phyloP scores from a whole-genome alignment of 1,284 basidiomycete genomes.

The Ceratobasidium sp. region DNA sequence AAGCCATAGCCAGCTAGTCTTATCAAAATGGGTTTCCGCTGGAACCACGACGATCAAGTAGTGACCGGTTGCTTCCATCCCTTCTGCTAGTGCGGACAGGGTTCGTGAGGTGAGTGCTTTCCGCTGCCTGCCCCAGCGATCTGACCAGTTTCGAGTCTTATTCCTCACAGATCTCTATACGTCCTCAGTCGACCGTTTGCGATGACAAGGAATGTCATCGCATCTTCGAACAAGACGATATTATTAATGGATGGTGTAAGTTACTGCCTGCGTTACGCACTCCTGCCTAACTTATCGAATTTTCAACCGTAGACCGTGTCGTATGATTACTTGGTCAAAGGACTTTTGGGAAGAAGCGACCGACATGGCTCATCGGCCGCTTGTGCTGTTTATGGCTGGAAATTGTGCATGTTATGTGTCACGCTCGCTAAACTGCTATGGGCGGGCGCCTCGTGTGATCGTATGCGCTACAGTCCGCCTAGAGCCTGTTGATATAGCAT shows the following conservation, averaged over 20 bases:
- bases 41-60: slow-evolving; percentile 43
- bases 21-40: slow-evolving; percentile 46
- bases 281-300: neutral
- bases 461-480: too few species aligned
- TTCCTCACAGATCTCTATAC: slow-evolving; percentile 50
- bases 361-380: slow-evolving; percentile 72
- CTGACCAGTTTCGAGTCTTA: slow-evolving; percentile 1
- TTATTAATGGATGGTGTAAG: slow-evolving; percentile 87
- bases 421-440: too few species aligned
- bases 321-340: slow-evolving; percentile 94
- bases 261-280: slow-evolving; percentile 49
- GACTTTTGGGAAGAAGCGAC: slow-evolving; percentile 98
- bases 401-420: too few species aligned
- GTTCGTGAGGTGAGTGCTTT: slow-evolving; percentile 42
- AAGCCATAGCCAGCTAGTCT: slow-evolving; percentile 49
- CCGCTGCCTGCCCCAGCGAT: neutral
- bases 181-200: slow-evolving; percentile 64
- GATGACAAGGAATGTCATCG: slow-evolving; percentile 97
- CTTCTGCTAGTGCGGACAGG: slow-evolving; percentile 26
- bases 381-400: too few species aligned
- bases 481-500: too few species aligned
- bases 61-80: slow-evolving; percentile 32
- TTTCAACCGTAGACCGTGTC: slow-evolving; percentile 78
- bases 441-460: too few species aligned
- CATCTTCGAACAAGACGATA: slow-evolving; percentile 89